Evolutionary conservation across 371 early-diverging fungal species (phyloP), one percentile per base, ranked within the genome.

Genomic region (Circinella umbellata): DNA sequence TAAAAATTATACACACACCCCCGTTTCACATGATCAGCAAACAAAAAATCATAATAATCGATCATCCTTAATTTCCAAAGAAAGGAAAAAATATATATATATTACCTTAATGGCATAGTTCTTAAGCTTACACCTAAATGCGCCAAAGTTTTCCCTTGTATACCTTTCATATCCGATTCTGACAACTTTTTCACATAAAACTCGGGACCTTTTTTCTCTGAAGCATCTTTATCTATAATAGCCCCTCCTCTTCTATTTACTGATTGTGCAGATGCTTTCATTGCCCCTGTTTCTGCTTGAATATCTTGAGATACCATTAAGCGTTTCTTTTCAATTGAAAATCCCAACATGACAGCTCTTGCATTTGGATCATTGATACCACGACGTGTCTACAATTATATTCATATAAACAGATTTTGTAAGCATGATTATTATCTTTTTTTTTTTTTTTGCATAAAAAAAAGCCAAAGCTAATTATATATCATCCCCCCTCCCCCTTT

Each of bases 91-190:
- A 72, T 18, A 77, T 68, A 27, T 66, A 42, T 11, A 17, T 76
- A 77, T 75, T 90, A 94, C 89, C 88, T 87, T 47, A 94, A 80
- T 18, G 93, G 92, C 82, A 90, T 91, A 15, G 95, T 93, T 47
- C 89, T 83, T 36, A 92, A 75, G 18, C 90, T 84, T 47, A 92
- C 91, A 39, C 85, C 74, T 11, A 92, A 77, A 51, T 87, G 88
- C 15, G 86, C 83, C 3, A 90, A 73, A 15, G 84, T 65, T 67
- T 89, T 90, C 4, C 79, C 72, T 57, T 86, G 84, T 35, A 88
- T 82, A 42, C 78, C 85, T 69, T 85, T 83, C 68, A 86, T 76
- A 54, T 85, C 85, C 10, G 80, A 72, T 63, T 91, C 90, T 18
- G 80, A 63, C 63, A 86, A 69, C 69, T 87, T 86, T 59, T 77